Conservation (phyloP, 2,329 filamentous ascomycete genomes). For the Talaromyces piceae region DNA sequence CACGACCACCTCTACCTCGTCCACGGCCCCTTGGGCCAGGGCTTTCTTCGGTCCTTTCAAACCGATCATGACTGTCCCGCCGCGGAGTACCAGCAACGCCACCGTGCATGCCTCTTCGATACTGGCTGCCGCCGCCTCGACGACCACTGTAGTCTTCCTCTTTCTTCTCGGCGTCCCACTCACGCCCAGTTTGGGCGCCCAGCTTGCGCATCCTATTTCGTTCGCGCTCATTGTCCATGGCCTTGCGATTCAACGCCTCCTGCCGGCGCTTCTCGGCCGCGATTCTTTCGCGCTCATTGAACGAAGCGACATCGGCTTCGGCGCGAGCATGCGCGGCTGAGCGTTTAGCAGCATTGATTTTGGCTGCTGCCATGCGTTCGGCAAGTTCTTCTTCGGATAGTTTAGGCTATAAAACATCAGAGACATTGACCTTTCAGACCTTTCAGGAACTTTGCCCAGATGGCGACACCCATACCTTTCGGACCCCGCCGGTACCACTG, state of each 20-base stretch:
- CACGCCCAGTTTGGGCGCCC: conserved; percentile 49
- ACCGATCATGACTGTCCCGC: conserved; percentile 20
- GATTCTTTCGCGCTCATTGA: conserved; percentile 55
- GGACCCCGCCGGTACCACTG: conserved; percentile 46
- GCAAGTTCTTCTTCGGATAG: conserved; percentile 58
- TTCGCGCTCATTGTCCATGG: conserved; percentile 57
- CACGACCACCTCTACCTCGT: conserved; percentile 19
- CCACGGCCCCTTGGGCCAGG: conserved; percentile 8
- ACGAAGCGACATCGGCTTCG: conserved; percentile 60
- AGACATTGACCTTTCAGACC: background rate
- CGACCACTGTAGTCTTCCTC: conserved; percentile 47
- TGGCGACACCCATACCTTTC: conserved; percentile 28
- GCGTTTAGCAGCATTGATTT: conserved; percentile 53
- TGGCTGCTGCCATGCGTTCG: conserved; percentile 54
- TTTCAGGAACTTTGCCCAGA: background rate
- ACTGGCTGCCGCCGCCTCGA: conserved; percentile 34
- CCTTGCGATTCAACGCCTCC: conserved; percentile 43
- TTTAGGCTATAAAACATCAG: conserved; percentile 43
- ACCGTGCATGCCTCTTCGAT: conserved; percentile 46
- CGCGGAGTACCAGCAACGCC: conserved; percentile 36
- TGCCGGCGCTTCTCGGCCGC: conserved; percentile 50
- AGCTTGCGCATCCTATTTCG: conserved; percentile 54
- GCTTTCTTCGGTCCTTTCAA: conserved; percentile 17
- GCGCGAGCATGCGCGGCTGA: conserved; percentile 56
- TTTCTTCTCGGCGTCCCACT: conserved; percentile 57